Conservation (phyloP, 805 yeast species). For the Yamadazyma kitorensis region DNA sequence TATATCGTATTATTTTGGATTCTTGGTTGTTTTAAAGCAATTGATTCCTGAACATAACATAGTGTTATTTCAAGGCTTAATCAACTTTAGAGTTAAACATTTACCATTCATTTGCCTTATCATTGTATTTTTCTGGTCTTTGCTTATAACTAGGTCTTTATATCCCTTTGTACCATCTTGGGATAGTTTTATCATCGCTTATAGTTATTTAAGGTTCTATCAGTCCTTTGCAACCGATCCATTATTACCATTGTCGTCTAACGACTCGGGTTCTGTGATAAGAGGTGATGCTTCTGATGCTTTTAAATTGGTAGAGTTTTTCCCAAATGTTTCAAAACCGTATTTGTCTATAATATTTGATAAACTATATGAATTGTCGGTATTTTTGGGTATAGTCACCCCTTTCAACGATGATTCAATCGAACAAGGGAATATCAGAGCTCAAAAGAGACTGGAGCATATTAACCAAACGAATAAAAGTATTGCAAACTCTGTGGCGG, state of each 20-base stretch:
- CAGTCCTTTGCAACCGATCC: conserved; percentile 58
- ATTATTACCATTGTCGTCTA: conserved; percentile 46
- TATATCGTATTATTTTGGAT: conserved; percentile 49
- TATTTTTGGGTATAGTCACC: conserved; percentile 46
- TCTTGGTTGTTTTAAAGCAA: conserved; percentile 55
- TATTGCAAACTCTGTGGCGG: conserved; percentile 54
- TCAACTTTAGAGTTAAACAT: conserved; percentile 56
- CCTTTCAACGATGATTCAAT: conserved; percentile 68
- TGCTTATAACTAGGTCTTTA: conserved; percentile 27
- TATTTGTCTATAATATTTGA: conserved; percentile 50
- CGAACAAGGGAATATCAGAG: conserved; percentile 71
- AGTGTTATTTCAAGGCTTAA: conserved; percentile 42
- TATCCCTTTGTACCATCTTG: conserved; percentile 57
- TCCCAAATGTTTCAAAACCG: conserved; percentile 64
- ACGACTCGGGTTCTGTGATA: conserved; percentile 29
- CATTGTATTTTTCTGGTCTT: conserved; percentile 34
- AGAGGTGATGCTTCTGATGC: conserved; percentile 90
- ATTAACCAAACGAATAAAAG: conserved; percentile 38
- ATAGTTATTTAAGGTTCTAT: conserved; percentile 76
- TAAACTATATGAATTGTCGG: conserved; percentile 31
- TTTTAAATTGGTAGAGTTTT: conserved; percentile 77
- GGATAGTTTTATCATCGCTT: conserved; percentile 62
- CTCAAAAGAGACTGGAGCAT: conserved; percentile 57
- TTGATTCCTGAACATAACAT: conserved; percentile 57
- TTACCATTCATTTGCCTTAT: conserved; percentile 49